Percentiles rank a stretch among this genome's conserved stretches.
Conservation (phyloP, 2,329 filamentous ascomycete species). For the Xylariaceae sp. region DNA sequence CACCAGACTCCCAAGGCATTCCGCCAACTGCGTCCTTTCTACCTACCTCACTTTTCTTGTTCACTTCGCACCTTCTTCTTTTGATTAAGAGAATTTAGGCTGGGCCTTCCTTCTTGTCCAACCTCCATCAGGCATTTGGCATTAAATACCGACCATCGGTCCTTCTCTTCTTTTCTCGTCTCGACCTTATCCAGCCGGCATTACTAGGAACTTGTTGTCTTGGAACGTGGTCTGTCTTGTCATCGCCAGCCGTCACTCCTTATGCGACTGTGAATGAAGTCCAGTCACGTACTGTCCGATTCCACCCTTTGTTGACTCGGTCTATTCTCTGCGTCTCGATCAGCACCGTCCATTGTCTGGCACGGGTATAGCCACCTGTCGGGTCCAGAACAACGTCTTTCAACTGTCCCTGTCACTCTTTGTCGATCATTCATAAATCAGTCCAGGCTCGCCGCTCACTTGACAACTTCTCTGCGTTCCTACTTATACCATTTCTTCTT, state of each 20-base stretch:
- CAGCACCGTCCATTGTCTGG: conserved; percentile 14
- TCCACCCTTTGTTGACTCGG: conserved; percentile 11
- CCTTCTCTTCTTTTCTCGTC: background rate
- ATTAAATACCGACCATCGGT: background rate
- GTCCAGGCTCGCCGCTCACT: background rate
- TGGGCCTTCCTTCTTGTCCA: conserved; percentile 6
- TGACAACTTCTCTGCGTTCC: conserved; percentile 4
- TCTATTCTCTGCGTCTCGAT: background rate
- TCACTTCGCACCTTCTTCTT: conserved; percentile 5
- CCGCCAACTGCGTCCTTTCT: too few species aligned
- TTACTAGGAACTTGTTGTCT: conserved; percentile 4
- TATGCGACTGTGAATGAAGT: conserved; percentile 18
- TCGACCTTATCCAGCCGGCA: conserved; percentile 1
- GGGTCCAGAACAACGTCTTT: conserved; percentile 11
- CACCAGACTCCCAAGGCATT: too few species aligned
- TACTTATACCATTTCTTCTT: too few species aligned
- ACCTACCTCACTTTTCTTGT: background rate
- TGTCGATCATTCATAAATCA: too few species aligned
- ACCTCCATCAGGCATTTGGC: conserved; percentile 11
- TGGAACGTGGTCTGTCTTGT: too few species aligned
- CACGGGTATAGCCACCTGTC: conserved; percentile 8
- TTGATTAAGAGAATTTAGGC: conserved; percentile 6
- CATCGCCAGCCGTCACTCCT: conserved; percentile 26
- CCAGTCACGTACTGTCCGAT: conserved; percentile 4
- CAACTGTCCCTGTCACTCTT: too few species aligned